Conservation (phyloP, 306 rosid genomes). For the Mimosa bimucronata region DNA sequence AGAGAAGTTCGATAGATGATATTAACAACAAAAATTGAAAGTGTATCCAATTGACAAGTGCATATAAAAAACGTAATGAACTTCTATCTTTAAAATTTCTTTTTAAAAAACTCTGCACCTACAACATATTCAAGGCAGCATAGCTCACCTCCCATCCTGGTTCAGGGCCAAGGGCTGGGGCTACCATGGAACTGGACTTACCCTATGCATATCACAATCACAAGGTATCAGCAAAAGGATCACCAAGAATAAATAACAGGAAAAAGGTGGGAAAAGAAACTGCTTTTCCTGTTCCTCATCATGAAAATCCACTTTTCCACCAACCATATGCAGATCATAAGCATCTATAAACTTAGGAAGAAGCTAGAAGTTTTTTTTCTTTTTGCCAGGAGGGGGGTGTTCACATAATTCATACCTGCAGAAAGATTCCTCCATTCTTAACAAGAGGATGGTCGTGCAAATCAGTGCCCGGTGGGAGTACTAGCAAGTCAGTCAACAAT, state of each 20-base stretch:
- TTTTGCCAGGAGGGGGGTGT: neutral
- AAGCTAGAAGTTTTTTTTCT: neutral
- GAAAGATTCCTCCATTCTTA: conserved; percentile 73
- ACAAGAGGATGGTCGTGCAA: conserved; percentile 85
- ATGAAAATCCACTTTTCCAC: neutral
- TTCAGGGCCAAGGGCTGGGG: conserved; percentile 82
- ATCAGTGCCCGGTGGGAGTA: conserved; percentile 87
- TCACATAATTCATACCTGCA: conserved; percentile 68
- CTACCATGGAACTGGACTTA: conserved; percentile 96
- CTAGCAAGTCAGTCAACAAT: conserved; percentile 74
- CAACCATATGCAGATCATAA: neutral
- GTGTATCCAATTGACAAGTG: neutral
- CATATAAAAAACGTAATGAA: neutral
- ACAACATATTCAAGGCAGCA: conserved; percentile 30
- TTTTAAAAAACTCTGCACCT: neutral
- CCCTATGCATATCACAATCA: conserved; percentile 57
- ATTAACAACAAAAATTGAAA: neutral
- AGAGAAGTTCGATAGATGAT: neutral
- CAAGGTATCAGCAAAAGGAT: conserved; percentile 27
- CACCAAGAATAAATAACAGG: conserved; percentile 8
- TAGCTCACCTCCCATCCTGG: conserved; percentile 93
- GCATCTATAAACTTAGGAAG: neutral
- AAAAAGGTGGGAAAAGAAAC: neutral
- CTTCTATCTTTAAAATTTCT: neutral
- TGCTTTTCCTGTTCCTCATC: neutral